Base-by-base conservation (phyloP, 768 basidiomycete genomes). In the Lactarius trivialis region DNA sequence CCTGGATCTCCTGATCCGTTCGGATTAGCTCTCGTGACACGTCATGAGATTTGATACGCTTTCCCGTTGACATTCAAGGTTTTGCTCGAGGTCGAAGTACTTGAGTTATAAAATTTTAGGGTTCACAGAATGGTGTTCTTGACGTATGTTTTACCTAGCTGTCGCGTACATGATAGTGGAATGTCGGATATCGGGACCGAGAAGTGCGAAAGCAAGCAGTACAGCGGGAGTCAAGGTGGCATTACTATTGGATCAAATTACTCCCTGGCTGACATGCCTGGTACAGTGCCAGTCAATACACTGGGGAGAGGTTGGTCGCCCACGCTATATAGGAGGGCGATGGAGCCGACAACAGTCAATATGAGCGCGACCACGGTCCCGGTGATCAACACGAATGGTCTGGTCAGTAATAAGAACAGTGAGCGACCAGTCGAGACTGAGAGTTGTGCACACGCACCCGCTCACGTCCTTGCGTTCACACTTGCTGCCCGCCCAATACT, bases 401-500 rank as follows among this genome's bases (percentile, higher is more conserved):
- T 93, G 64, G 26, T 28, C 12, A n/a, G 30, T 21, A 21, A 53
- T 37, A 63, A 7, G 32, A 49, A 48, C 14, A 37, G 2, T 4
- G 21, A 52, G 62, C 28, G 55, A 28, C 49, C 21, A n/a, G 32
- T 33, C 50, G 28, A 41, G 11, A 21, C 4, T 14, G 17, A 58
- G 14, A 58, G n/a, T 7, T 28, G 26, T 21, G n/a, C 12, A 36
- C 15, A 83, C 88, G 64, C 69, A 91, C 91, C 82, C 83, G 77
- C 88, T 91, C 53, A 93, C 75, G 69, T 93, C 91, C 73, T 83
- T 85, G 65, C 85, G 81, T 76, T 92, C 84, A 67, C 91, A 93
- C 65, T 77, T 81, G 56, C 81, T 79, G 5, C 91, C 91, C 1
- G 81, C 90, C 91, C 91, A 93, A 34, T 72, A 74, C 64, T 85